These are phyloP conservation scores for Ilyonectria destructans DNA, from an alignment of 2,329 filamentous ascomycete species.

Conservation along the genomic window DNA sequence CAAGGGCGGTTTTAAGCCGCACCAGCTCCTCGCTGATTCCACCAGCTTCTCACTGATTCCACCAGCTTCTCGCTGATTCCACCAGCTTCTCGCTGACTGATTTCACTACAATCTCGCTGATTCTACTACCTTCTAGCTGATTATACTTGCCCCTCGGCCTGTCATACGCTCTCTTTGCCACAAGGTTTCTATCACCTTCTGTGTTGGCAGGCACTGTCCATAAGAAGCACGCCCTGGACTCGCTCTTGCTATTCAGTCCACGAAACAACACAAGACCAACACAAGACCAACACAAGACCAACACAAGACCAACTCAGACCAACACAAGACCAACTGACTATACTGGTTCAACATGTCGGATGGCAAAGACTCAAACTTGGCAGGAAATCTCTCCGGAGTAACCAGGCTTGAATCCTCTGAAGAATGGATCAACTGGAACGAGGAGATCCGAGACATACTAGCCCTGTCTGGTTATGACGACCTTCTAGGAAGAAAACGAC, in stretches of 20 bases:
- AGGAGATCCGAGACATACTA: background rate
- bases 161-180: too few relatives aligned
- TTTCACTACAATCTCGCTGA: background rate
- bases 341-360: background rate
- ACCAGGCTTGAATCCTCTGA: background rate
- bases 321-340: background rate
- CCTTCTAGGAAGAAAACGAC: background rate
- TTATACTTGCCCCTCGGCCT: background rate
- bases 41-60: background rate
- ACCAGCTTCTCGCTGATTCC: too few relatives aligned
- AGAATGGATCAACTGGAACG: background rate
- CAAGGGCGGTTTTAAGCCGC: background rate
- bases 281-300: background rate
- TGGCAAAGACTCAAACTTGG: background rate
- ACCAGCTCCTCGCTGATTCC: background rate
- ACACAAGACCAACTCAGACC: background rate
- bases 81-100: too few relatives aligned
- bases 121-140: background rate
- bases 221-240: background rate
- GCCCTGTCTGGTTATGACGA: background rate
- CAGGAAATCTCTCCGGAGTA: background rate
- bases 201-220: background rate
- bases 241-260: background rate
- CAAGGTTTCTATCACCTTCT: background rate
- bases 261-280: too few relatives aligned